Conservation (phyloP, 2,329 filamentous ascomycete species). For the Fusarium napiforme region DNA sequence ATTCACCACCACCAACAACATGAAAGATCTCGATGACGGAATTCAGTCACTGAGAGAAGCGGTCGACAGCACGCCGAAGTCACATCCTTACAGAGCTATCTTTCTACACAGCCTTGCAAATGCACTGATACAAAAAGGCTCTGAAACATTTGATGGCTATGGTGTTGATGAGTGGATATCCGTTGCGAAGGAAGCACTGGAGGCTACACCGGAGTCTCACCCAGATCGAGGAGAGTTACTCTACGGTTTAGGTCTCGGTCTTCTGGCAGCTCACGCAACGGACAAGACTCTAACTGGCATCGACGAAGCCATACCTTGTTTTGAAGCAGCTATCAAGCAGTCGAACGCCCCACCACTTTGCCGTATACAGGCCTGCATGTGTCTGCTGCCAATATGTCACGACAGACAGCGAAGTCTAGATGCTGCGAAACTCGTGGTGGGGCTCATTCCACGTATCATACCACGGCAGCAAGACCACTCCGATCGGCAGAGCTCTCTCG, state of each 20-base stretch:
- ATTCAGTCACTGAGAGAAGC: neutral
- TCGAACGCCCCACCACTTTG: neutral
- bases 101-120: neutral
- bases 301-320: neutral
- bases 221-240: neutral
- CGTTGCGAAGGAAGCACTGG: neutral
- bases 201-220: neutral
- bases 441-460: neutral
- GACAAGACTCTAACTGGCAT: neutral
- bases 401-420: neutral
- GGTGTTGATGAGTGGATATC: neutral
- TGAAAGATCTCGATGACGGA: neutral
- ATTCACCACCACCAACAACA: neutral
- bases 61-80: fast-evolving
- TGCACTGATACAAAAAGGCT: neutral
- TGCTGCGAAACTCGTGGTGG: neutral
- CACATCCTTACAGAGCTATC: neutral
- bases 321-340: neutral
- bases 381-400: neutral
- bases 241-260: neutral
- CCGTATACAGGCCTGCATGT: neutral
- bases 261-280: neutral
- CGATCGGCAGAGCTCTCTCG: neutral
- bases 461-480: neutral
- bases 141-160: neutral